These are phyloP conservation scores for Apiospora arundinis DNA, from an alignment of 2,329 filamentous ascomycete genomes.

Conservation along the genomic window DNA sequence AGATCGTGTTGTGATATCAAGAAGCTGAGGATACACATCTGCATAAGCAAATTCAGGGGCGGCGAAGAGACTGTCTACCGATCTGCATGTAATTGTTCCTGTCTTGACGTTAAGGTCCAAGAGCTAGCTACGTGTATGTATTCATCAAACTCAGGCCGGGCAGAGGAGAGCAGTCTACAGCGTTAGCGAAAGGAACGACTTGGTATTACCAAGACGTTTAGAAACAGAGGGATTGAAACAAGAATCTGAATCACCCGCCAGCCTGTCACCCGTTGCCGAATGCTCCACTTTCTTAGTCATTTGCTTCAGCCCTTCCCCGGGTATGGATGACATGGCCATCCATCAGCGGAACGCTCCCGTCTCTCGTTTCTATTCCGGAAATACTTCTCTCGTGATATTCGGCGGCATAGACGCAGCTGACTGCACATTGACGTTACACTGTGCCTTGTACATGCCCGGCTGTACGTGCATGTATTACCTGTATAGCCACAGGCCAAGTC, in stretches of 20 bases:
- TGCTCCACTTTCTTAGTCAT: neutral
- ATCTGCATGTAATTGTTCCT: neutral
- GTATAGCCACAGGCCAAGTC: constrained; percentile 11
- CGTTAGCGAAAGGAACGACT: neutral
- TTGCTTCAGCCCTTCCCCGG: neutral
- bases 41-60: too few relatives aligned
- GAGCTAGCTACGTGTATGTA: too few relatives aligned
- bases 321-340: neutral
- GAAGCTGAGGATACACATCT: too few relatives aligned
- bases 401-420: neutral
- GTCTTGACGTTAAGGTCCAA: neutral
- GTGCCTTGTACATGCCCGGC: neutral
- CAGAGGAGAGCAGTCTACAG: neutral
- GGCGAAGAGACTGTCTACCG: too few relatives aligned
- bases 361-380: neutral
- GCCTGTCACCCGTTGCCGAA: constrained; percentile 4
- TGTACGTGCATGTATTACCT: constrained; percentile 11
- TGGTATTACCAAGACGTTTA: neutral
- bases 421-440: neutral
- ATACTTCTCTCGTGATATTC: constrained; percentile 18
- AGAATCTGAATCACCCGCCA: constrained; percentile 6
- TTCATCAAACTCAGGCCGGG: too few relatives aligned
- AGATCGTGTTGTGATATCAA: too few relatives aligned
- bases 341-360: neutral
- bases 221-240: neutral